Base-by-base conservation (phyloP, 768 basidiomycete species). In the Thelephora aurantiotincta region DNA sequence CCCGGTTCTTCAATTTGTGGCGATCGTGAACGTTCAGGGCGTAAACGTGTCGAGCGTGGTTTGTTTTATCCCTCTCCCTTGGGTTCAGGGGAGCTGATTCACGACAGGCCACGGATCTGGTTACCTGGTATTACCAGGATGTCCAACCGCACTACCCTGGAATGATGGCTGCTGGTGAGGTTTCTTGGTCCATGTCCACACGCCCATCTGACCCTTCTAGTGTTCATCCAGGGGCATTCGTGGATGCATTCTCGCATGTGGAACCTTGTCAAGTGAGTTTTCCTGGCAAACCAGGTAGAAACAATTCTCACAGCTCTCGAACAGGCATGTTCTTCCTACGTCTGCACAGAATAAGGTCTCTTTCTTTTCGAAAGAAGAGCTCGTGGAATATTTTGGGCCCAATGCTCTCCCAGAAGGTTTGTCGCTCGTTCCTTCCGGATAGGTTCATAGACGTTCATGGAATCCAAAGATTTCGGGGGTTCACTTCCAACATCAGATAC, bases 241-340 rank as follows among this genome's bases (percentile, higher is more conserved):
- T 86, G 82, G 82, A 60, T 76, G 16, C 79, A 87, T 62, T 71
- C 76, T 1, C 74, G 79, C 20, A 60, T 80, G 42, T 87, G 82
- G 82, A 73, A 59, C 43, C 51, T 85, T 48, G 68, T 75, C 48
- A 83, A 76, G 82, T 82, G 52, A 48, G 72, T 68, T 30, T 37
- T 50, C 43, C 45, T 43, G 16, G 12, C 44, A 43, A 12, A 14
- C 12, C 30, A 4, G 16, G 20, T 9, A 30, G 26, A 30, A 30
- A 30, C 26, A 9, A 30, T 30, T 30, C 30, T 37, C 49, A 51
- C 45, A 43, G 48, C 41, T 45, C 44, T 47, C 47, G 33, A n/a
- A 16, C 52, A 85, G 83, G 57, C 78, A 72, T 47, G 54, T 80
- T 6, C 67, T 87, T 44, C 82, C 84, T 30, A 65, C 71, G 36